A percentile compares a stretch with the other conserved stretches of the same genome.
Conservation (phyloP, 1,139 yeast species). For the Pichia sp. region DNA sequence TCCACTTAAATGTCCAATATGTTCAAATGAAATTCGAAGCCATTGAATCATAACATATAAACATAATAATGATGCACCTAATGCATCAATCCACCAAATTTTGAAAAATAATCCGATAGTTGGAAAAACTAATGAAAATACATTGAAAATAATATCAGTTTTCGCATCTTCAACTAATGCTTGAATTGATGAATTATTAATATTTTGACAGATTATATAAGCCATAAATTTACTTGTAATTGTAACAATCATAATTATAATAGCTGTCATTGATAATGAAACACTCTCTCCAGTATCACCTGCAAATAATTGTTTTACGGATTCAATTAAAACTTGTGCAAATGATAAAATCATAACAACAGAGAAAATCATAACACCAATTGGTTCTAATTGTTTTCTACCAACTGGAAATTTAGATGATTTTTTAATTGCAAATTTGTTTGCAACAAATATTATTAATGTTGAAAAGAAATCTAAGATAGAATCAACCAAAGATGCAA, state of each 20-base stretch:
- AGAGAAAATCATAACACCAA: slow-evolving; percentile 71
- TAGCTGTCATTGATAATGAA: slow-evolving; percentile 47
- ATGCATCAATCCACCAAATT: slow-evolving; percentile 69
- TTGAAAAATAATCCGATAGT: slow-evolving; percentile 45
- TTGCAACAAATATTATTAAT: slow-evolving; percentile 60
- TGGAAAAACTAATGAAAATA: slow-evolving; percentile 67
- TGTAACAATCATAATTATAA: slow-evolving; percentile 56
- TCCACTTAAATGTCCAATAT: slow-evolving; percentile 69
- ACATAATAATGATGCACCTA: slow-evolving; percentile 63
- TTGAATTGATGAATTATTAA: slow-evolving; percentile 62
- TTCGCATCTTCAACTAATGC: slow-evolving; percentile 79
- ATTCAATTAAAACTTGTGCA: slow-evolving; percentile 65
- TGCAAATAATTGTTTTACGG: slow-evolving; percentile 33
- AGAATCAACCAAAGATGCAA: slow-evolving; percentile 76
- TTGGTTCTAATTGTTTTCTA: slow-evolving; percentile 65
- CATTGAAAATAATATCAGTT: slow-evolving; percentile 69
- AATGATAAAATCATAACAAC: slow-evolving; percentile 67
- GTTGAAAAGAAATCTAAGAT: slow-evolving; percentile 70
- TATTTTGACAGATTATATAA: slow-evolving; percentile 59
- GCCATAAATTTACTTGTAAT: slow-evolving; percentile 55
- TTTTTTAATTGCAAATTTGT: slow-evolving; percentile 46
- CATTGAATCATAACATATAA: slow-evolving; percentile 59
- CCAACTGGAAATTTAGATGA: slow-evolving; percentile 63
- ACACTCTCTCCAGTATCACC: slow-evolving; percentile 33
- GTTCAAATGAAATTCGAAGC: slow-evolving; percentile 57